Evolutionary conservation across 202 grass and related monocot genomes (phyloP), one percentile per base, ranked within the genome.

Genomic region (Alloteropsis angusta): DNA sequence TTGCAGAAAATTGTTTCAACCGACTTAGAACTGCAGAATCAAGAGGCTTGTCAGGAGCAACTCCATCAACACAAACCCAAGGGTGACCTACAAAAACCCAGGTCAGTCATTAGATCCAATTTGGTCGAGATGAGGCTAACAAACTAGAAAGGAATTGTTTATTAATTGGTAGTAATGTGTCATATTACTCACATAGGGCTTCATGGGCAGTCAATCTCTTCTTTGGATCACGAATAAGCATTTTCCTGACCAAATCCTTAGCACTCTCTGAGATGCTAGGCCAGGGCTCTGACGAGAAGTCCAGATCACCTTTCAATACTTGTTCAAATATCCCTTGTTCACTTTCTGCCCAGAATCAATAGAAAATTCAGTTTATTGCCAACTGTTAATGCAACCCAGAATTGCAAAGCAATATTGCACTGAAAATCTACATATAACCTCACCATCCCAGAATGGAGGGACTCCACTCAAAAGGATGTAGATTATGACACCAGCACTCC

Each of bases 281-380:
- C 96, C 96, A 99, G 17, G 96, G 96, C 28, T 99, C 96, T 38
- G 96, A 84, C 0, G 90, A 87, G 52, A 99, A 95, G 82, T 99
- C 96, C 6, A 99, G 90, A 13, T 93, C 82, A 49, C 96, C 96
- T 90, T 89, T 90, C 60, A 99, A 89, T 70, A 99, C 96, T 94
- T 96, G 92, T 83, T 96, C 96, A 86, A 99, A 99, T 84, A 99
- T 99, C 7, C 96, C 96, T 83, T 93, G 92, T 79, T 98, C 96
- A n/a, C 85, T 83, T 95, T 98, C 96, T 98, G 79, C 59, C 15
- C 44, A 46, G 38, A 65, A 81, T 11, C 65, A 80, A 36, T 36
- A 71, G 42, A 22, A 74, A 36, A 73, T 36, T 63, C 36, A 75
- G 55, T 45, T 43, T 58, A 78, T 59, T 37, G 43, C 43, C 37